Evolutionary conservation across 306 rosid genomes (phyloP).

Genomic region (Rosa persica): DNA sequence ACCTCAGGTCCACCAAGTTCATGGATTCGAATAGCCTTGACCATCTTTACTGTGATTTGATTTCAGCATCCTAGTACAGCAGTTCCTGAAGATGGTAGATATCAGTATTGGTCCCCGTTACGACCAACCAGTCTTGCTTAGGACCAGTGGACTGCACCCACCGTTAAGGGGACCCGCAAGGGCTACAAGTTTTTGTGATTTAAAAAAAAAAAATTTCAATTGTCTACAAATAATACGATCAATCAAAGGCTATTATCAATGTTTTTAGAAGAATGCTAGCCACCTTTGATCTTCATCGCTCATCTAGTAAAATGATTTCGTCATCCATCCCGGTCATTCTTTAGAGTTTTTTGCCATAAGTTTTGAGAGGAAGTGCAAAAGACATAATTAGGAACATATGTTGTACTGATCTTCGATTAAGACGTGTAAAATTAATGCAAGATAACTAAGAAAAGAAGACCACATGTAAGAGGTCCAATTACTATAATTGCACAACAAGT

Average conservation of each 20-base stretch:
- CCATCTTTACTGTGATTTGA: conserved; percentile 40
- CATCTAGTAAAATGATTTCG: neutral
- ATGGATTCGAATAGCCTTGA: conserved; percentile 70
- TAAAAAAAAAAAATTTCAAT: no score
- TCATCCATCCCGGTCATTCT: neutral
- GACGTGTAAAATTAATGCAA: neutral
- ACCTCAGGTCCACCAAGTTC: conserved; percentile 81
- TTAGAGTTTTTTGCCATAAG: neutral
- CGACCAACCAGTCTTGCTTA: neutral
- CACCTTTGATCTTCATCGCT: neutral
- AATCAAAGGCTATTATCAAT: no score
- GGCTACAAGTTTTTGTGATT: neutral
- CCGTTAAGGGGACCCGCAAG: neutral
- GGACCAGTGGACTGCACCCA: neutral
- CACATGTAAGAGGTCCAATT: neutral
- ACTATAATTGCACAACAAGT: neutral
- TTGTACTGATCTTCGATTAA: neutral
- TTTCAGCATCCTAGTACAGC: neutral
- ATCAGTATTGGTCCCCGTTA: neutral
- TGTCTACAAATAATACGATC: no score
- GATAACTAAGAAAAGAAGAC: neutral
- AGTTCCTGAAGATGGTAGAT: neutral
- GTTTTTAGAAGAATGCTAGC: neutral
- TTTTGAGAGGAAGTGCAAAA: neutral
- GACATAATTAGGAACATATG: neutral